Percentiles rank a stretch among this genome's conserved stretches.
phyloP scores from a whole-genome alignment of 495 filamentous ascomycete species.

The Neurospora sp. region DNA sequence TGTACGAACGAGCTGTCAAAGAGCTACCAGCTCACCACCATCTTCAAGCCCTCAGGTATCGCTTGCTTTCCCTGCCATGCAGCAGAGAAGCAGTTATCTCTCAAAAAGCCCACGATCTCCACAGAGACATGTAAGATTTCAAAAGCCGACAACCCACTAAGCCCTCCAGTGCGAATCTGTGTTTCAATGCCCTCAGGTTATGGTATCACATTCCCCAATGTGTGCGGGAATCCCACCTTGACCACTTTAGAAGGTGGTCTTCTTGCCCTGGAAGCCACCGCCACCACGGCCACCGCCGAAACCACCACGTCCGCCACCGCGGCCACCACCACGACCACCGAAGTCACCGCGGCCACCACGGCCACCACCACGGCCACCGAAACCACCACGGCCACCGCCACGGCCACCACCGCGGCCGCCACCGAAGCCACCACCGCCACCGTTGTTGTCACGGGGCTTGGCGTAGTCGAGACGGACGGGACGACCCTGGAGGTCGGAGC shows the following conservation, averaged over 20 bases:
- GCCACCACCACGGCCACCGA: conserved; percentile 43
- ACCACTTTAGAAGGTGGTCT: conserved; percentile 69
- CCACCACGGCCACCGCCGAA: conserved; percentile 29
- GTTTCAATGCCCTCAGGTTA: conserved; percentile 27
- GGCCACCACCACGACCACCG: conserved; percentile 43
- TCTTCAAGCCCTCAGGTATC: conserved; percentile 35
- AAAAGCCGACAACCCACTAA: conserved; percentile 43
- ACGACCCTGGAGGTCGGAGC: conserved; percentile 64
- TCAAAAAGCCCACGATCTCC: conserved; percentile 37
- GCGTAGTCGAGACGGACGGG: conserved; percentile 84
- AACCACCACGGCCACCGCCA: conserved; percentile 30
- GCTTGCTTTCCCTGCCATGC: conserved; percentile 26
- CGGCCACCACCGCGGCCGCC: conserved; percentile 36
- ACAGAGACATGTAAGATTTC: conserved; percentile 26
- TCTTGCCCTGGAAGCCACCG: conserved; percentile 66
- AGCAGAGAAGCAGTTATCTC: conserved; percentile 26
- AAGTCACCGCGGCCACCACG: conserved; percentile 38
- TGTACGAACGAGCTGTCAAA: conserved; percentile 29
- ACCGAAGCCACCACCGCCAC: conserved; percentile 28
- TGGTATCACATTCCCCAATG: conserved; percentile 17
- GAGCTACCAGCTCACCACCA: conserved; percentile 40
- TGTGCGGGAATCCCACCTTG: conserved; percentile 16
- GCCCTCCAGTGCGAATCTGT: conserved; percentile 29
- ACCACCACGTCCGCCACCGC: conserved; percentile 22
- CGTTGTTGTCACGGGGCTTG: conserved; percentile 56